These are phyloP conservation scores for Paspalum vaginatum DNA, from an alignment of 176 grass and related monocot genomes.

Conservation along the genomic window DNA sequence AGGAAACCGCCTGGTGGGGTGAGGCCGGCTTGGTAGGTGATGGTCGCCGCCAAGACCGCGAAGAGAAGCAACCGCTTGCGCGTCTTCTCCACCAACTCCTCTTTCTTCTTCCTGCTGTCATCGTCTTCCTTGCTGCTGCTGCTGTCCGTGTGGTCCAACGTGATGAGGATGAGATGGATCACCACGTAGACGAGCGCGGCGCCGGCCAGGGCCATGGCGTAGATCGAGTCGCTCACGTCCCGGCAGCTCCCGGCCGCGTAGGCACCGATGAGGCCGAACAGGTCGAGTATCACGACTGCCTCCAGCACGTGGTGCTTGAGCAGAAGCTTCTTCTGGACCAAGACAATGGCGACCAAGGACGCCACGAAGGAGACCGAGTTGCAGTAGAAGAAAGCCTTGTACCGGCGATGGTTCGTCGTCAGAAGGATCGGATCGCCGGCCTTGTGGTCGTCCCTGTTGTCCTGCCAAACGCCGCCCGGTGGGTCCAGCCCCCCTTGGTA, in stretches of 20 bases:
- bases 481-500: slow-evolving; percentile 49
- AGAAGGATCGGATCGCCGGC: slow-evolving; percentile 39
- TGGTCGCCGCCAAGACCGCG: slow-evolving; percentile 38
- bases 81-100: neutral
- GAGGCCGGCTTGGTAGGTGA: slow-evolving; percentile 51
- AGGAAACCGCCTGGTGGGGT: slow-evolving; percentile 29
- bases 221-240: slow-evolving; percentile 3
- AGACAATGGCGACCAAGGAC: slow-evolving; percentile 41
- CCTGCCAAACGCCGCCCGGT: slow-evolving; percentile 47
- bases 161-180: slow-evolving; percentile 32
- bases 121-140: neutral
- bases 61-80: slow-evolving; percentile 47
- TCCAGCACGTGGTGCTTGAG: slow-evolving; percentile 1
- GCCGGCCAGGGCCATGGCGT: slow-evolving; percentile 19
- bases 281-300: slow-evolving; percentile 29
- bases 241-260: slow-evolving; percentile 45
- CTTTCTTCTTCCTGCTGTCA: no score
- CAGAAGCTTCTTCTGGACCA: slow-evolving; percentile 6
- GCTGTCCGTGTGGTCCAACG: neutral
- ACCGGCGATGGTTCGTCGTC: neutral
- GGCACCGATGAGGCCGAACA: slow-evolving; percentile 45
- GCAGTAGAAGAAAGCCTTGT: slow-evolving; percentile 47
- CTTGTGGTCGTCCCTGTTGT: neutral
- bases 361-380: slow-evolving; percentile 43
- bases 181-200: slow-evolving; percentile 22